A percentile compares a stretch with the other conserved stretches of the same genome.
phyloP scores from a whole-genome alignment of 805 yeast species.

The Candida golubevii region DNA sequence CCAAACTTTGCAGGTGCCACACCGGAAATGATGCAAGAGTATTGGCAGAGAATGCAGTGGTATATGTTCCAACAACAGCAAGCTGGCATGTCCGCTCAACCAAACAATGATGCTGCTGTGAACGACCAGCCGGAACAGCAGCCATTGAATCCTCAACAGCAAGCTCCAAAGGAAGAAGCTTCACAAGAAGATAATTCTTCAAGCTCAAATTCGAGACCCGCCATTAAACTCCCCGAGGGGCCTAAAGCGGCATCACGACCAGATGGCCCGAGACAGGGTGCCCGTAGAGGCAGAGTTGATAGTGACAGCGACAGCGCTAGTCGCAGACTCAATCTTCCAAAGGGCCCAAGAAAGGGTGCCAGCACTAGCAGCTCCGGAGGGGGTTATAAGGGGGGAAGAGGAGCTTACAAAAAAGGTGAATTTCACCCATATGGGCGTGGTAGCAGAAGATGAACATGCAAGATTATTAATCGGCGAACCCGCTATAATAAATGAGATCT shows the following conservation, averaged over 20 bases:
- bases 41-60: conserved; percentile 65
- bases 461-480: neutral
- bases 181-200: conserved; percentile 2
- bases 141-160: conserved; percentile 44
- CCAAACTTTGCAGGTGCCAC: conserved; percentile 20
- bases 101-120: conserved; percentile 19
- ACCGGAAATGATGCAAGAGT: conserved; percentile 60
- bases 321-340: conserved; percentile 38
- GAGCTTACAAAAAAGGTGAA: conserved; percentile 24
- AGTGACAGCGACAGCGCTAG: conserved; percentile 11
- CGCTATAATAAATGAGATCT: too few relatives aligned
- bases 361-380: conserved; percentile 20
- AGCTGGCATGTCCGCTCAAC: conserved; percentile 19
- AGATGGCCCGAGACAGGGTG: conserved; percentile 9
- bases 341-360: conserved; percentile 44
- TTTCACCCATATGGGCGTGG: conserved; percentile 46
- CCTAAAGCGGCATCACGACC: conserved; percentile 8
- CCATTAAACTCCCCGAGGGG: conserved; percentile 22
- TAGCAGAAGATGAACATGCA: conserved; percentile 23
- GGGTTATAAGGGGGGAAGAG: conserved; percentile 28
- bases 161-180: conserved; percentile 11
- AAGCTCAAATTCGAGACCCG: neutral
- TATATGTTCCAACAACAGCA: conserved; percentile 54
- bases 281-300: conserved; percentile 6
- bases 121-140: conserved; percentile 33